Evolutionary conservation across 768 basidiomycete species (phyloP).

Genomic region (Paxillus ammoniavirescens): DNA sequence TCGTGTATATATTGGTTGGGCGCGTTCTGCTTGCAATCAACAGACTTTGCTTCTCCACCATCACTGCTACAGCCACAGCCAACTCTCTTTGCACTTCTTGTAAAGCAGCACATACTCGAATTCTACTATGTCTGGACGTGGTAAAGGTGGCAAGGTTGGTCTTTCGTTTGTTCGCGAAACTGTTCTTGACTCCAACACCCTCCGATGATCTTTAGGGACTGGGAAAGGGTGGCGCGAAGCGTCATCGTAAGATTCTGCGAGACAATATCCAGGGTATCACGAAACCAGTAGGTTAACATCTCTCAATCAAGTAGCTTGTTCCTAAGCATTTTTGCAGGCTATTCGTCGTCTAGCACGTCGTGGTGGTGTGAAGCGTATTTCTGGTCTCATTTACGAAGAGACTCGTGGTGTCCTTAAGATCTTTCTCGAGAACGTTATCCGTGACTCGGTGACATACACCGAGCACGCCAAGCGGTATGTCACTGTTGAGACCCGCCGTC

Average conservation of each 20-base stretch:
- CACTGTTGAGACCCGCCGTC: background rate
- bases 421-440: constrained; percentile 79
- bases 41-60: constrained; percentile 1
- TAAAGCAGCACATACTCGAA: constrained; percentile 4
- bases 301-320: background rate
- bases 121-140: constrained; percentile 72
- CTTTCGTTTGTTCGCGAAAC: background rate
- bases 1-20: background rate
- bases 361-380: constrained; percentile 90
- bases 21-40: background rate
- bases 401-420: constrained; percentile 90
- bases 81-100: background rate
- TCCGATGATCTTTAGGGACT: constrained; percentile 48
- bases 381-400: constrained; percentile 84
- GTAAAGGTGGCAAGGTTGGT: constrained; percentile 72
- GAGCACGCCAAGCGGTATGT: constrained; percentile 78
- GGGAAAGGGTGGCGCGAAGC: constrained; percentile 82
- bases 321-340: constrained; percentile 9
- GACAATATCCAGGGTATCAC: constrained; percentile 63
- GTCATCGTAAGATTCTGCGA: constrained; percentile 82
- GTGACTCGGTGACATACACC: constrained; percentile 89
- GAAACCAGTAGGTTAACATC: constrained; percentile 12
- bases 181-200: background rate
- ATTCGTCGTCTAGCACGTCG: constrained; percentile 83
- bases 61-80: background rate